Conservation (phyloP, 148 eudicot species). For the Cornus florida region DNA sequence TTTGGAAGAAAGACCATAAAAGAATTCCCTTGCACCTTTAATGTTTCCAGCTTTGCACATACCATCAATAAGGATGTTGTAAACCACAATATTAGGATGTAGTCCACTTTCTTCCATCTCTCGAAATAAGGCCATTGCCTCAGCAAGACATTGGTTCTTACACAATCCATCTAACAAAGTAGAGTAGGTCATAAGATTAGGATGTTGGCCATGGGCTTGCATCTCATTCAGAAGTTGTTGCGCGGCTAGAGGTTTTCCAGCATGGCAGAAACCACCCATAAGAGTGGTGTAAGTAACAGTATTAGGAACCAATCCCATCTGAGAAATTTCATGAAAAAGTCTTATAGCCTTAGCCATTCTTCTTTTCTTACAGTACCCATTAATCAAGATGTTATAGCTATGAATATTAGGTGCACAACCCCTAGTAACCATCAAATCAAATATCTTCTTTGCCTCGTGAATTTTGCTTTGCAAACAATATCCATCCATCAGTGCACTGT, state of each 20-base stretch:
- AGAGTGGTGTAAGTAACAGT: conserved; percentile 7
- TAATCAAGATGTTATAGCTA: not conserved
- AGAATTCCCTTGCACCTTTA: conserved; percentile 3
- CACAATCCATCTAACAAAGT: conserved; percentile 4
- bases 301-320: not conserved
- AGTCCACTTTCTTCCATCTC: not conserved
- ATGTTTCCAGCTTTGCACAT: conserved; percentile 13
- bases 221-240: not conserved
- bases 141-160: not conserved
- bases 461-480: conserved; percentile 4
- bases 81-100: not conserved
- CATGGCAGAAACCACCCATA: not conserved
- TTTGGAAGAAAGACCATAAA: conserved; percentile 7
- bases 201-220: not conserved
- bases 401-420: not conserved
- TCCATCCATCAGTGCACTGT: not conserved
- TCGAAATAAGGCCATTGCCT: not conserved
- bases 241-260: not conserved
- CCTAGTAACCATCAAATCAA: conserved; percentile 1
- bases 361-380: conserved; percentile 3
- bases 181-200: not conserved
- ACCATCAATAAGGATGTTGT: conserved; percentile 4
- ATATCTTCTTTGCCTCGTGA: conserved; percentile 8
- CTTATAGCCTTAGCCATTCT: not conserved
- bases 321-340: conserved; percentile 2